Conservation (phyloP, 2,329 filamentous ascomycete genomes). For the Diaporthe capsici region DNA sequence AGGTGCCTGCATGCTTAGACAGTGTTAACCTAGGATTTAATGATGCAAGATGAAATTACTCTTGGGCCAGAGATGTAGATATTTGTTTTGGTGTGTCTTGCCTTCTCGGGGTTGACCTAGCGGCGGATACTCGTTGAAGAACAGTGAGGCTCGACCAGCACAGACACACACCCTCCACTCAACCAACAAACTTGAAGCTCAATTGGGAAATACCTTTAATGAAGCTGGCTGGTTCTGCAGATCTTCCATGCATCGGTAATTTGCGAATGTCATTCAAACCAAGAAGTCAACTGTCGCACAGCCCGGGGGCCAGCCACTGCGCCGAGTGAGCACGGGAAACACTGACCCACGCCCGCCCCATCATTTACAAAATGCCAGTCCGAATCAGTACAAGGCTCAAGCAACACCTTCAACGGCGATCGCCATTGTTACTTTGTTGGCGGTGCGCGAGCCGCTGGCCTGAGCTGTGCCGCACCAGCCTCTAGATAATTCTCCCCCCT, state of each 20-base stretch:
- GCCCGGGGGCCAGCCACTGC: background rate
- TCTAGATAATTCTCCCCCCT: background rate
- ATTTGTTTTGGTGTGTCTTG: background rate
- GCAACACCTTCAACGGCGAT: background rate
- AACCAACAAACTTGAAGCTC: background rate
- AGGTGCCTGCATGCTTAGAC: background rate
- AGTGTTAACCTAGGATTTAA: background rate
- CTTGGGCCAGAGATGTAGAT: background rate
- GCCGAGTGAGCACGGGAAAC: background rate
- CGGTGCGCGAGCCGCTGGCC: background rate
- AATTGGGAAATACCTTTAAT: too few relatives aligned
- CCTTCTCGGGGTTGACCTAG: background rate
- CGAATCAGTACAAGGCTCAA: background rate
- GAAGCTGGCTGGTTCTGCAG: background rate
- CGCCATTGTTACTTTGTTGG: background rate
- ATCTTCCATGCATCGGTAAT: background rate
- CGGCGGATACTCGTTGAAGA: background rate
- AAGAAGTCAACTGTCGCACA: background rate
- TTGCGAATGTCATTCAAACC: background rate
- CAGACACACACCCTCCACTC: background rate
- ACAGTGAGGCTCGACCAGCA: background rate
- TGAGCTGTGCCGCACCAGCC: background rate
- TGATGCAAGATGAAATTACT: background rate
- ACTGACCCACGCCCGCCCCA: background rate
- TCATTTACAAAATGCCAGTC: too few relatives aligned